Conservation (phyloP, 345 rosid species). For the Salix brachista region DNA sequence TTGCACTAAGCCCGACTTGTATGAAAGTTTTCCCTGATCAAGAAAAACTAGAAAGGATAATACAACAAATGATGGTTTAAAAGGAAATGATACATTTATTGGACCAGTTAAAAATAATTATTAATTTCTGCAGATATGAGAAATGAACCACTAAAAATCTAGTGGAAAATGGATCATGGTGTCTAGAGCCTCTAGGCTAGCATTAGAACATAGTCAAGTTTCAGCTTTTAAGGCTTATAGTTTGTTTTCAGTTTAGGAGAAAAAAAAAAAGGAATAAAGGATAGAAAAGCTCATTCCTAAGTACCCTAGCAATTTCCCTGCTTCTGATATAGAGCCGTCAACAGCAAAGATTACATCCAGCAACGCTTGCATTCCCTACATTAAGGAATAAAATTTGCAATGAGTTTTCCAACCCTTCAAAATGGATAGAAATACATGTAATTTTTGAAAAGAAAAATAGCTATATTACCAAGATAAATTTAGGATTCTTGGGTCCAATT, state of each 20-base stretch:
- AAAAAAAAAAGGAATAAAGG: no score
- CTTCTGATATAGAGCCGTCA: constrained; percentile 78
- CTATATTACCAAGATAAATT: constrained; percentile 56
- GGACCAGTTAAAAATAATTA: background rate
- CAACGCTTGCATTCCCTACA: constrained; percentile 89
- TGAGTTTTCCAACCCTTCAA: no score
- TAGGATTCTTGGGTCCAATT: constrained; percentile 90
- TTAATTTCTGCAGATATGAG: background rate
- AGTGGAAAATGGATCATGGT: background rate
- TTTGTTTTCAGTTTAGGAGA: no score
- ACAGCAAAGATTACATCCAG: constrained; percentile 68
- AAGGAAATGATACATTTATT: background rate
- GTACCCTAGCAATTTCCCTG: constrained; percentile 72
- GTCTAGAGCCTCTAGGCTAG: background rate
- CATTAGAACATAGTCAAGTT: no score
- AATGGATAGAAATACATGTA: background rate
- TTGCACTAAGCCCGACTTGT: background rate
- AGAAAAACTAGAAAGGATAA: background rate
- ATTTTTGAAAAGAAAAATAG: background rate
- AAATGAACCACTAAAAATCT: background rate
- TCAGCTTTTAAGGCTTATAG: no score
- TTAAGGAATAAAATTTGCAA: background rate
- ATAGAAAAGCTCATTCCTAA: no score
- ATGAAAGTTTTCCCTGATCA: background rate
- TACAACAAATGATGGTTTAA: no score